A percentile compares a stretch with the other conserved stretches of the same genome.
These are phyloP conservation scores for Citrus sp. DNA, from an alignment of 345 rosid species.

Conservation along the genomic window DNA sequence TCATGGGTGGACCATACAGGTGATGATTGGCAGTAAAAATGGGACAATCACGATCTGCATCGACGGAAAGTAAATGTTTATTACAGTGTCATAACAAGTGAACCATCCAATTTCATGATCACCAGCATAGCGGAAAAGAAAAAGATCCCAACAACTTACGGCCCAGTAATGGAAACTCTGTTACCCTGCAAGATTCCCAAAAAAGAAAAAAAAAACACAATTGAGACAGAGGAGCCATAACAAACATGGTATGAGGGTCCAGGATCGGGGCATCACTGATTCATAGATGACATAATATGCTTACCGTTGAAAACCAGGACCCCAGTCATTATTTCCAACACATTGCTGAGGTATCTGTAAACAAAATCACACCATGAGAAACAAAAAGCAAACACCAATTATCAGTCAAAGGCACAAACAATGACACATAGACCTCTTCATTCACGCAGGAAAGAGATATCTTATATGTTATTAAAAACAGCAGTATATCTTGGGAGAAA, in stretches of 20 bases:
- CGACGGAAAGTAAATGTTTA: not conserved
- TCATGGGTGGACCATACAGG: not conserved
- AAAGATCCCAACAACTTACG: slow-evolving; percentile 2
- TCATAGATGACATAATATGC: not conserved
- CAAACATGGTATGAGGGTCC: not conserved
- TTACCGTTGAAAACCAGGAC: slow-evolving; percentile 6
- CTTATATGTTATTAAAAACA: not conserved
- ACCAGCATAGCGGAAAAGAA: not conserved
- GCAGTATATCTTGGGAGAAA: not conserved
- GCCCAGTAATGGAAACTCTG: not conserved
- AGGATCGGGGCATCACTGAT: not conserved
- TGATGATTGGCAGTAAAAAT: not conserved
- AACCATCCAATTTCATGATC: not conserved
- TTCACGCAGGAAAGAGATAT: not conserved
- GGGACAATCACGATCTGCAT: not conserved
- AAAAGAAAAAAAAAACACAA: not conserved
- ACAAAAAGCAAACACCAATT: not conserved
- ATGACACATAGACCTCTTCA: not conserved
- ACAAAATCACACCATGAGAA: not conserved
- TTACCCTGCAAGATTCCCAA: not conserved
- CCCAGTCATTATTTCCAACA: not conserved
- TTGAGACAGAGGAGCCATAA: not conserved
- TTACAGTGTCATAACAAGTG: not conserved
- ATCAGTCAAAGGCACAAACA: not conserved
- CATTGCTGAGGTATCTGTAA: not conserved